A percentile compares a stretch with the other conserved stretches of the same genome.
phyloP scores from a whole-genome alignment of 495 filamentous ascomycete species.

The Talaromyces liani region DNA sequence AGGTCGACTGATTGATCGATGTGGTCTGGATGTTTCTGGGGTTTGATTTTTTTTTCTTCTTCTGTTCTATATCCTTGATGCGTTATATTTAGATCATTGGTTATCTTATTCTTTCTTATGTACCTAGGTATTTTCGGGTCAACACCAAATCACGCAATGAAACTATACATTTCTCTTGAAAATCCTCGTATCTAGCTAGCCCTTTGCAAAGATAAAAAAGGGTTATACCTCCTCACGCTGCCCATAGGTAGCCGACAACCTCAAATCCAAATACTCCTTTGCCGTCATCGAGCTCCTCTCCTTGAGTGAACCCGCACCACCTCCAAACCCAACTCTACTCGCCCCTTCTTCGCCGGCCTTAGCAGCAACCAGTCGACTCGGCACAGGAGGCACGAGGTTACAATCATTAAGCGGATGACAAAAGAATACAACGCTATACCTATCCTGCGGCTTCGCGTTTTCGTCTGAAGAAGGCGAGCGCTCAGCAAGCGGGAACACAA shows the following conservation, averaged over 20 bases:
- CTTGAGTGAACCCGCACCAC: constrained; percentile 28
- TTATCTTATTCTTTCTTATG: background rate
- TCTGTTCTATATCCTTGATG: constrained; percentile 8
- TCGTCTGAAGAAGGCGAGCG: constrained; percentile 13
- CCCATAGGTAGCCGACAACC: constrained; percentile 70
- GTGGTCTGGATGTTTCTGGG: background rate
- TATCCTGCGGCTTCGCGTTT: constrained; percentile 45
- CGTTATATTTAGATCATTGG: background rate
- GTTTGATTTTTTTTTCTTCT: background rate
- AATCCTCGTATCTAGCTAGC: too few species aligned
- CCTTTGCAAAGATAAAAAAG: too few species aligned
- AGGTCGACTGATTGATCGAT: background rate
- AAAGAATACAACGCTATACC: constrained; percentile 88
- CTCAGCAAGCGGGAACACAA: constrained; percentile 61
- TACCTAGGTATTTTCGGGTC: background rate
- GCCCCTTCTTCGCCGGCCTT: constrained; percentile 17
- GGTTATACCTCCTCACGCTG: constrained; percentile 4
- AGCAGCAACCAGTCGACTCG: constrained; percentile 51
- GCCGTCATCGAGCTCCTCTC: constrained; percentile 67
- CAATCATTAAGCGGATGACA: constrained; percentile 75
- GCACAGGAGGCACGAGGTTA: constrained; percentile 60
- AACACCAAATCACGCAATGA: background rate
- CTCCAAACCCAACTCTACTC: constrained; percentile 35
- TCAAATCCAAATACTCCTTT: constrained; percentile 68
- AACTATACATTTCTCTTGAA: background rate